phyloP scores from a whole-genome alignment of 1,284 basidiomycete species.

The Earliella scabrosa region DNA sequence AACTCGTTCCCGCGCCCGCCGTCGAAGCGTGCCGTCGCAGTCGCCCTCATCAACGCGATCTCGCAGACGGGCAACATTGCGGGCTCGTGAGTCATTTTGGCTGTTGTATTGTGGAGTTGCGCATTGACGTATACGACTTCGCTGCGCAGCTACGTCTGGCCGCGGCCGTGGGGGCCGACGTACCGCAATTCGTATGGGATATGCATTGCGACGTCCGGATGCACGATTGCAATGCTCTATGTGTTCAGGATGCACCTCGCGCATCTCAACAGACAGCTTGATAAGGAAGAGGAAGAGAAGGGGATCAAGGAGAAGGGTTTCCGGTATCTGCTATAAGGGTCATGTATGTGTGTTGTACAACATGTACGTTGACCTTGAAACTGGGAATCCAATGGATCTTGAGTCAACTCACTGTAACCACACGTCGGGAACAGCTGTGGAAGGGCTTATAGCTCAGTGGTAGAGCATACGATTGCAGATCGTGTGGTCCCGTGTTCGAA shows the following conservation, averaged over 20 bases:
- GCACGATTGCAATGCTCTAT: slow-evolving; percentile 52
- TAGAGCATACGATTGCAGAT: slow-evolving; percentile 29
- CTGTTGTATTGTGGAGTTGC: no score
- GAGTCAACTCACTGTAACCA: no score
- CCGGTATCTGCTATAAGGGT: slow-evolving; percentile 28
- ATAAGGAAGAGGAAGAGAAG: slow-evolving; percentile 35
- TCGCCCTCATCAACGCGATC: slow-evolving; percentile 76
- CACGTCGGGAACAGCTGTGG: no score
- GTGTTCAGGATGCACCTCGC: slow-evolving; percentile 48
- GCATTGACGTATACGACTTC: no score
- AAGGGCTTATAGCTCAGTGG: slow-evolving; percentile 26
- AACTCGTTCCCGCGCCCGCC: slow-evolving; percentile 71
- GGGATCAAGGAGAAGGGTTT: slow-evolving; percentile 30
- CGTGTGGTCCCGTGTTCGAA: slow-evolving; percentile 26
- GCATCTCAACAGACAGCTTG: slow-evolving; percentile 39
- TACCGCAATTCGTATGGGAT: slow-evolving; percentile 52
- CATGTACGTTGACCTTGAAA: no score
- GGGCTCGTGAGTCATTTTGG: slow-evolving; percentile 60
- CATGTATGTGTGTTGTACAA: no score
- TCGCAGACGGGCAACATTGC: slow-evolving; percentile 75
- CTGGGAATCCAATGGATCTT: no score
- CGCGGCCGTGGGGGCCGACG: slow-evolving; percentile 43
- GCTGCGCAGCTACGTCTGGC: slow-evolving; percentile 48
- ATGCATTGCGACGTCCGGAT: slow-evolving; percentile 47
- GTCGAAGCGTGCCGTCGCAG: slow-evolving; percentile 74